Evolutionary conservation across 768 basidiomycete genomes (phyloP), one percentile per base, ranked within the genome.

Genomic region (Imleria badia): DNA sequence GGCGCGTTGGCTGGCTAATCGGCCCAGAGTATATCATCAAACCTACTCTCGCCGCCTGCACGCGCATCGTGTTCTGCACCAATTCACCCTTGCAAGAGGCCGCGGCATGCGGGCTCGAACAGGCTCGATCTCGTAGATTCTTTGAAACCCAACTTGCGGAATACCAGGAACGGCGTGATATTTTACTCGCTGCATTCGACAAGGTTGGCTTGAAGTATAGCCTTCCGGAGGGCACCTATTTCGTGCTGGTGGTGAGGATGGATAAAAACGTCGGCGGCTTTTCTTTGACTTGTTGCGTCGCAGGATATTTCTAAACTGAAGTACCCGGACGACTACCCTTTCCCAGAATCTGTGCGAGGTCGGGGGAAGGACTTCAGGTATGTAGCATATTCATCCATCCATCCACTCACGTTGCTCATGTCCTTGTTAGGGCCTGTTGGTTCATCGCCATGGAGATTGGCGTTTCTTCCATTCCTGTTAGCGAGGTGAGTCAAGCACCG

Each of bases 11-110:
- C 59, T 98, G 95, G 95, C 82, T 96, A 9, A 87, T 98, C 62
- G 97, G 87, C 17, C 93, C 94, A 9, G 65, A 80, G 29, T 85
- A 82, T 38, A 88, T 98, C 64, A 89, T 95, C 50, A 75, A 77
- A 42, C 93, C 96, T 3, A 89, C 93, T 15, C 81, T 97, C 29
- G 93, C 94, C 9, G 96, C 93, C 6, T 85, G 83, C 45, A 96
- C 95, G 0, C 87, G 97, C 31, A 95, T 98, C 64, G 89, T 98
- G 31, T 98, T 97, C 76, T 96, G 92, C 73, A 83, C 87, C 50
- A 97, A 96, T 72, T 93, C 94, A 3, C 96, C 95, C 5, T 75
- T 97, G 52, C 96, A 98, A 72, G 96, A 98, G 74, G 96, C 95
- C 14, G 86, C 85, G 17, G 95, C 96, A 6, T 78, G 79, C n/a